Base-by-base conservation (phyloP, 192 early-diverging fungal genomes). In the Entomortierella parvispora region DNA sequence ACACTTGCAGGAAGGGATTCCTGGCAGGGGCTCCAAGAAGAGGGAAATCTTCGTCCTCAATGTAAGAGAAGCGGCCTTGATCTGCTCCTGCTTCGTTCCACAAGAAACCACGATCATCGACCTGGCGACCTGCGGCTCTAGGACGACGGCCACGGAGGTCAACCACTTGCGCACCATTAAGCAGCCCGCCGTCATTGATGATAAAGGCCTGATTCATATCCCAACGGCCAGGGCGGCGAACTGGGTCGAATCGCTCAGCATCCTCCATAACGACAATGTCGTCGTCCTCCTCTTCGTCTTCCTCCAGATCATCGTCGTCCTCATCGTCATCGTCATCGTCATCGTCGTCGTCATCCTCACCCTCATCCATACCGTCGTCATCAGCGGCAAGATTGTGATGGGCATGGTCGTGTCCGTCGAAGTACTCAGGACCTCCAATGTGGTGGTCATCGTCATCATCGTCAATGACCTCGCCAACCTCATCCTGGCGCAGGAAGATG, bases 271-370 rank as follows among this genome's bases (percentile, higher is more conserved):
- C 56, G 17, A 67, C 68, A 53, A 59, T 77, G 45, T 42, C 69
- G 8, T 72, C 80, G 31, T 63, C 80, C 11, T 83, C 81, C 32
- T 85, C 84, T 2, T 75, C 82, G n/a, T 83, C 82, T 5, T 80
- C 66, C 31, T 87, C 90, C 50, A 85, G 85, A 23, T 86, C 87
- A 15, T 86, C 89, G 0, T 83, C 83, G 9, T 86, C 85, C 7
- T 82, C 84, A 4, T 77, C 87, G 11, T 84, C 88, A 33, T 84
- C 86, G 40, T 88, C 85, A 40, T 75, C 84, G 8, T 83, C 66
- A 58, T 89, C 80, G 65, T 85, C 83, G 47, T 86, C 85, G 63
- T 74, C 84, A 43, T 83, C 78, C 45, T 82, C 80, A 28, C 80
- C 86, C 25, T 81, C 74, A 31, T 80, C 78, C 20, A 79, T 77